Percentiles rank a stretch among this genome's conserved stretches.
Evolutionary conservation across 768 basidiomycete species (phyloP).

Genomic region (Phaffia australis): DNA sequence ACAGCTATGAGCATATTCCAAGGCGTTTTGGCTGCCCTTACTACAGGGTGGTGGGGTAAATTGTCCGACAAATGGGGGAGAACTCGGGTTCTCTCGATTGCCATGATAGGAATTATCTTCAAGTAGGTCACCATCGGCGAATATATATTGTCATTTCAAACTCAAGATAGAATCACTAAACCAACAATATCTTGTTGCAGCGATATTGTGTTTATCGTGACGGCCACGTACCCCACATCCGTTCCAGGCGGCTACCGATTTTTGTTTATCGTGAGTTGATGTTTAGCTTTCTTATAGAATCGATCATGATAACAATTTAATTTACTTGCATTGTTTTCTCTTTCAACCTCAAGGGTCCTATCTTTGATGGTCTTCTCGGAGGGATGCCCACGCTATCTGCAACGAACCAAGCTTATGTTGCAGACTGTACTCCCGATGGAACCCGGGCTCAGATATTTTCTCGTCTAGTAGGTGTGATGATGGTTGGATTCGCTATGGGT

Average conservation of each 20-base stretch:
- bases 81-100: conserved; percentile 57
- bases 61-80: conserved; percentile 66
- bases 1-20: conserved; percentile 63
- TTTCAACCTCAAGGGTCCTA: neutral
- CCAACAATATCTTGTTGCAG: conserved; percentile 39
- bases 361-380: conserved; percentile 24
- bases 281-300: no score
- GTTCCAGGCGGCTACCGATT: conserved; percentile 51
- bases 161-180: neutral
- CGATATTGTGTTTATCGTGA: conserved; percentile 68
- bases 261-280: conserved; percentile 37
- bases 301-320: no score
- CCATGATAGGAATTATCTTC: conserved; percentile 57
- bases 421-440: conserved; percentile 70
- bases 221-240: conserved; percentile 56
- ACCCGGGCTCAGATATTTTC: conserved; percentile 60
- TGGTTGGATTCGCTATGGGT: conserved; percentile 60
- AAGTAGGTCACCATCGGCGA: conserved; percentile 47
- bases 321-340: neutral
- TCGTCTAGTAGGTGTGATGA: conserved; percentile 66
- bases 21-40: conserved; percentile 67
- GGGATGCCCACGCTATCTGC: conserved; percentile 23
- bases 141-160: conserved; percentile 35
- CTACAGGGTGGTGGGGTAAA: conserved; percentile 78
- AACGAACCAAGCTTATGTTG: conserved; percentile 43